A percentile compares a stretch with the other conserved stretches of the same genome.
Evolutionary conservation across 2,329 filamentous ascomycete genomes (phyloP).

Genomic region (Aspergillus oerlinghausenensis): DNA sequence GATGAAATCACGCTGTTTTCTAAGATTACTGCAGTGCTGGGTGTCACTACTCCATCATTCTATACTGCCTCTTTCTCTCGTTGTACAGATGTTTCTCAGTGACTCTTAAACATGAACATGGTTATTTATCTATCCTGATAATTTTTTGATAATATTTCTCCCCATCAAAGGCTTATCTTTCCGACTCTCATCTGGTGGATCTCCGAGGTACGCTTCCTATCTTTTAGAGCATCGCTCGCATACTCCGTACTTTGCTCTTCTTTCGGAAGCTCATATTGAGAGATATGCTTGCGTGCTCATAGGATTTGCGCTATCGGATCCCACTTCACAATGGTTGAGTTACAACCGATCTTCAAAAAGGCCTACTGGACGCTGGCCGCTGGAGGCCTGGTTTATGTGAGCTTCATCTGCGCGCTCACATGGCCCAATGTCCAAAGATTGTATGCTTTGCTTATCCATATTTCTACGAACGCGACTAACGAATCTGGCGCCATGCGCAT

Average conservation of each 20-base stretch:
- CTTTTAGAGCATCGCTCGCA: background rate
- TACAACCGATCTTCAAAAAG: constrained; percentile 46
- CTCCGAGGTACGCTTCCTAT: background rate
- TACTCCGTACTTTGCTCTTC: background rate
- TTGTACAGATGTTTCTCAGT: background rate
- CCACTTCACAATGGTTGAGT: constrained; percentile 28
- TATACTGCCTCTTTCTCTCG: background rate
- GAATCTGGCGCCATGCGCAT: constrained; percentile 4
- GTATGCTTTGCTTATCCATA: constrained; percentile 48
- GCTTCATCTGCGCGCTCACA: constrained; percentile 61
- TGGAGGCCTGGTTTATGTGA: constrained; percentile 61
- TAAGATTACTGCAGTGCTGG: background rate
- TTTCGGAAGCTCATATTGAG: background rate
- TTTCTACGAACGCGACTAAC: background rate
- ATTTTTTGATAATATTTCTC: background rate
- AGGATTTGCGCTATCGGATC: background rate
- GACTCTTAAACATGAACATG: background rate
- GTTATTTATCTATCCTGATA: background rate
- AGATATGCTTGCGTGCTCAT: background rate
- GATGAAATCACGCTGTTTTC: background rate
- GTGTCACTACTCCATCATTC: background rate
- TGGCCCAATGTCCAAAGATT: constrained; percentile 72
- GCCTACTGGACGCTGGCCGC: constrained; percentile 55
- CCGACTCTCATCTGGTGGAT: background rate
- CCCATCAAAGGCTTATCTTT: background rate